Percentiles rank a stretch among this genome's conserved stretches.
phyloP scores from a whole-genome alignment of 441 rosid genomes.

The Francoa sonchifolia region DNA sequence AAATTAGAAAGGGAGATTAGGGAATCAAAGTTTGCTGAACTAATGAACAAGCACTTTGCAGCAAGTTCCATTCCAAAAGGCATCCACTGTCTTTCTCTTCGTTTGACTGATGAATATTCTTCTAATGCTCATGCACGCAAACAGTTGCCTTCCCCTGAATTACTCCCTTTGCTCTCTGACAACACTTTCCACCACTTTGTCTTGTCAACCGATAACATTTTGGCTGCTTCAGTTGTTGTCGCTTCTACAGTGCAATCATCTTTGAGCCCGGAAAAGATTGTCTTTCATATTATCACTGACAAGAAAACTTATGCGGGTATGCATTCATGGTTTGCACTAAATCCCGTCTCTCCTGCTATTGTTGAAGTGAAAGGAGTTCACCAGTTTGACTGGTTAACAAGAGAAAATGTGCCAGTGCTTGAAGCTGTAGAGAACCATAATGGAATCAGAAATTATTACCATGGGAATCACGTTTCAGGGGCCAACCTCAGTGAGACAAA shows the following conservation, averaged over 20 bases:
- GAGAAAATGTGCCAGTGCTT: slow-evolving; percentile 97
- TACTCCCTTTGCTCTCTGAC: slow-evolving; percentile 84
- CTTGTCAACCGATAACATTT: slow-evolving; percentile 81
- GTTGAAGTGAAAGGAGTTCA: slow-evolving; percentile 94
- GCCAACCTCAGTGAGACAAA: slow-evolving; percentile 67
- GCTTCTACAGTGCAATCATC: slow-evolving; percentile 77
- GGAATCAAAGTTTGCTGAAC: slow-evolving; percentile 81
- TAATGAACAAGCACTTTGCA: slow-evolving; percentile 96
- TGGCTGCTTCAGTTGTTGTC: slow-evolving; percentile 98
- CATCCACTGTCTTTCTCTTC: slow-evolving; percentile 85
- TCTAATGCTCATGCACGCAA: slow-evolving; percentile 97
- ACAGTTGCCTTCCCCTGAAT: slow-evolving; percentile 94
- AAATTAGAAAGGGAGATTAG: slow-evolving; percentile 74
- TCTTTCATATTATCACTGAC: slow-evolving; percentile 93
- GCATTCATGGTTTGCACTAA: slow-evolving; percentile 99
- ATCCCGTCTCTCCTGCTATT: slow-evolving; percentile 73
- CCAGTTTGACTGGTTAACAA: slow-evolving; percentile 97
- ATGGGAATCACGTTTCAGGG: slow-evolving; percentile 85
- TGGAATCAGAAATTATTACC: slow-evolving; percentile 77
- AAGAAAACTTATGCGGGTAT: slow-evolving; percentile 99
- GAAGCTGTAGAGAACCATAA: slow-evolving; percentile 92
- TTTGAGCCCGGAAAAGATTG: slow-evolving; percentile 73
- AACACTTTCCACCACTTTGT: slow-evolving; percentile 80
- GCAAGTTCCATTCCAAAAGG: slow-evolving; percentile 98
- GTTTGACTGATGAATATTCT: slow-evolving; percentile 93